Conservation (phyloP, 1,139 yeast genomes). For the Debaryomycetaceae sp. region DNA sequence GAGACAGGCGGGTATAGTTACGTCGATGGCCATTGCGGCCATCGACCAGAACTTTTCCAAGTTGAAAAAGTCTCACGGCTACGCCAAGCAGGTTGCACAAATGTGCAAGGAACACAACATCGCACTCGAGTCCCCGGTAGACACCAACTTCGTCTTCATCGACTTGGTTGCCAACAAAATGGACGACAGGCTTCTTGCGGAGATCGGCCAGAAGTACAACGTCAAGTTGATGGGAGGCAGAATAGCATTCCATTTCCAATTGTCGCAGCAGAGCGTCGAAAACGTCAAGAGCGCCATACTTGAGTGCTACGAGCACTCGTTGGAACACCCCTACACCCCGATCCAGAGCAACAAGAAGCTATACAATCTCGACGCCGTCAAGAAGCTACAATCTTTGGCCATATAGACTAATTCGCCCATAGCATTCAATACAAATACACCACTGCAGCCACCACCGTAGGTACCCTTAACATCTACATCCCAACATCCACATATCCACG, state of each 20-base stretch:
- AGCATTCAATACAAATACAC: neutral
- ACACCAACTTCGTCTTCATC: conserved; percentile 83
- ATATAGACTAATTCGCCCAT: neutral
- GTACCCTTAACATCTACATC: no score
- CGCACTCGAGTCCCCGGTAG: conserved; percentile 67
- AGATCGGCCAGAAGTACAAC: conserved; percentile 57
- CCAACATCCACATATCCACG: no score
- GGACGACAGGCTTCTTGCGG: conserved; percentile 53
- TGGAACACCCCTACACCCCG: conserved; percentile 23
- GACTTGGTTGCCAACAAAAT: conserved; percentile 60
- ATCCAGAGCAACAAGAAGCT: conserved; percentile 26
- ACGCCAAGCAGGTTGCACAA: conserved; percentile 63
- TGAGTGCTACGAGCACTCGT: conserved; percentile 51
- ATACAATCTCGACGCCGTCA: conserved; percentile 27
- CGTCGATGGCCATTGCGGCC: conserved; percentile 79
- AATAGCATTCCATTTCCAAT: conserved; percentile 84
- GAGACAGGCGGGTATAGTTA: conserved; percentile 82
- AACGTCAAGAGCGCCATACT: conserved; percentile 56
- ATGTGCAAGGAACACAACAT: conserved; percentile 50
- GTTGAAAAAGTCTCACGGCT: conserved; percentile 59
- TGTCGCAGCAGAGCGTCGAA: conserved; percentile 62
- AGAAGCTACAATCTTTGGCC: conserved; percentile 1
- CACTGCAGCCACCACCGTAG: no score
- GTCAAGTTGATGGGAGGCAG: conserved; percentile 72
- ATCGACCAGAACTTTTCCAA: conserved; percentile 69